Conservation (phyloP, 1,284 basidiomycete species). For the Ceratobasidium theobromae region DNA sequence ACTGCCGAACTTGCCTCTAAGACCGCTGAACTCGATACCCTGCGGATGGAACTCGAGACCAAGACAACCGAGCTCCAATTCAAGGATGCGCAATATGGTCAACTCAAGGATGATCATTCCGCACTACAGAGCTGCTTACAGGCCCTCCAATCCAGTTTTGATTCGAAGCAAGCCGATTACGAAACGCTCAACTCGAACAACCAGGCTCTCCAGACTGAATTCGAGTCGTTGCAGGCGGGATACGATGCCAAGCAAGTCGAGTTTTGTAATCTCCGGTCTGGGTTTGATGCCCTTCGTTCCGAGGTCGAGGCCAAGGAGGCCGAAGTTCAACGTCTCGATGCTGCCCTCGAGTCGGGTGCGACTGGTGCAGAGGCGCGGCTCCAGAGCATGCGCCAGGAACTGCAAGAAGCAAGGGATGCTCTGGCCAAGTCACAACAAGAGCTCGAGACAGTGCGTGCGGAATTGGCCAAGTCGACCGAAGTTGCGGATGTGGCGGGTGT, state of each 20-base stretch:
- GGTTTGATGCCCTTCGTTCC: slow-evolving; percentile 15
- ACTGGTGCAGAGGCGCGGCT: slow-evolving; percentile 1
- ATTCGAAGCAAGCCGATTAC: slow-evolving; percentile 10
- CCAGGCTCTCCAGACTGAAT: not conserved
- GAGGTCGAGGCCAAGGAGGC: slow-evolving; percentile 10
- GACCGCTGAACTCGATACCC: slow-evolving; percentile 10
- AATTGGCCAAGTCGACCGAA: not conserved
- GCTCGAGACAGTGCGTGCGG: not conserved
- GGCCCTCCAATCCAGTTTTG: slow-evolving; percentile 22
- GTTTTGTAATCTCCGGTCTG: slow-evolving; percentile 19
- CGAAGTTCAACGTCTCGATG: slow-evolving; percentile 4
- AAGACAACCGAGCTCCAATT: slow-evolving; percentile 19
- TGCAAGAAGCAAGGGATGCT: slow-evolving; percentile 1
- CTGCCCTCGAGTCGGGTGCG: slow-evolving; percentile 9
- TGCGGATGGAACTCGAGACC: slow-evolving; percentile 5
- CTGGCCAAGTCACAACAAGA: not conserved
- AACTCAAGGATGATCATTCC: slow-evolving; percentile 21
- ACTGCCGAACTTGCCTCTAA: slow-evolving; percentile 6
- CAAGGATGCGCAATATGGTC: slow-evolving; percentile 9
- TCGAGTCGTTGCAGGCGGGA: slow-evolving; percentile 11
- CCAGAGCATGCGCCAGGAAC: not conserved
- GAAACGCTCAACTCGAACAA: slow-evolving; percentile 11
- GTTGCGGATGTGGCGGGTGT: slow-evolving; percentile 8
- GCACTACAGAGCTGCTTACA: slow-evolving; percentile 26
- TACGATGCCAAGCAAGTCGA: slow-evolving; percentile 29